A percentile compares a stretch with the other conserved stretches of the same genome.
Conservation (phyloP, 257 asterid species). For the Solanum virginianum region DNA sequence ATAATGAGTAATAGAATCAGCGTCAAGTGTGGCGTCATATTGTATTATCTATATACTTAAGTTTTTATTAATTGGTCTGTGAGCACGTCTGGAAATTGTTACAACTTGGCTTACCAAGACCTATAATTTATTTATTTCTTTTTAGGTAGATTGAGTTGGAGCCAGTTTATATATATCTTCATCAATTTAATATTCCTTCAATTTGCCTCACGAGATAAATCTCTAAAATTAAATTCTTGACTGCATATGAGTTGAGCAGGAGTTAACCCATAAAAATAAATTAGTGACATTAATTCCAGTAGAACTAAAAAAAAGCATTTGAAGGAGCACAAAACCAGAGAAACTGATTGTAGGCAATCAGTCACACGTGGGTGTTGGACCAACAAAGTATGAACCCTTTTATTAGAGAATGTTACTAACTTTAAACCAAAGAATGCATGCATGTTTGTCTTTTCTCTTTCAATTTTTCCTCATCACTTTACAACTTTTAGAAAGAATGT, state of each 20-base stretch:
- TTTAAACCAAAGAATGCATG: neutral
- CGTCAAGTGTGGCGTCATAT: constrained; percentile 1
- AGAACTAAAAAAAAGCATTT: too few species aligned
- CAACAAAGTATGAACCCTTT: neutral
- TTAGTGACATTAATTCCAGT: too few species aligned
- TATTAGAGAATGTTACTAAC: neutral
- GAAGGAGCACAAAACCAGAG: neutral
- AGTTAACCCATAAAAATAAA: too few species aligned
- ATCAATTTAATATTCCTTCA: too few species aligned
- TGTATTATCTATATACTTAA: neutral
- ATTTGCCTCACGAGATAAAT: too few species aligned
- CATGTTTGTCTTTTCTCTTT: neutral
- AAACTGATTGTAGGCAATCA: neutral
- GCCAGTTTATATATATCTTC: too few species aligned
- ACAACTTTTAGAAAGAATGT: constrained; percentile 15
- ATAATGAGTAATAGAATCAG: neutral
- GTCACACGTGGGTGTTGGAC: neutral
- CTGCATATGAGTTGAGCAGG: too few species aligned
- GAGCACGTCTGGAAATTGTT: constrained; percentile 24
- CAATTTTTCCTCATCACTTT: constrained; percentile 6
- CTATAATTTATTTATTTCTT: neutral
- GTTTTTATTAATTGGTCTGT: constrained; percentile 24
- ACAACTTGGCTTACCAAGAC: neutral
- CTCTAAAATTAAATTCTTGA: too few species aligned
- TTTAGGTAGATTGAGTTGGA: too few species aligned